Percentiles rank a stretch among this genome's conserved stretches.
These are phyloP conservation scores for Mucor sp. DNA, from an alignment of 371 early-diverging fungal genomes.

Conservation along the genomic window DNA sequence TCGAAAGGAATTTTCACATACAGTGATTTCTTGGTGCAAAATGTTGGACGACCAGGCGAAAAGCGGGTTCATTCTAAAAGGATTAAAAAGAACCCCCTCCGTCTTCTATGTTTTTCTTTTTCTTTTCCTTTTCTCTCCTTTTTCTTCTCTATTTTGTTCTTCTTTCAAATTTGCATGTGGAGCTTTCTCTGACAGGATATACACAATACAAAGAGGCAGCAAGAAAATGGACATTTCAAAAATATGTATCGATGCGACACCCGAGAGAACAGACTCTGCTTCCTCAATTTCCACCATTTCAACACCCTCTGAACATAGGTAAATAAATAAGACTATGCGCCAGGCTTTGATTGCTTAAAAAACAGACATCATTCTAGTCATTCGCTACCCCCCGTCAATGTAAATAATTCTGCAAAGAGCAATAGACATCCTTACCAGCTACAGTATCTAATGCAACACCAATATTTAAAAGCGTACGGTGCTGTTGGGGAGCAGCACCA, in stretches of 20 bases:
- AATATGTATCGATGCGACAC: slow-evolving; percentile 14
- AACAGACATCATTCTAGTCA: neutral
- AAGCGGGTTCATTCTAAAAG: neutral
- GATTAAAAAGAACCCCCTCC: neutral
- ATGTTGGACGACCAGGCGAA: neutral
- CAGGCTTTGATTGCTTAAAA: neutral
- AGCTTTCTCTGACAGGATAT: neutral
- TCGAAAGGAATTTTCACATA: neutral
- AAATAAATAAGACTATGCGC: neutral
- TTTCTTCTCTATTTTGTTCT: neutral
- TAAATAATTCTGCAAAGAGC: neutral
- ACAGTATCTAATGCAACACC: slow-evolving; percentile 3
- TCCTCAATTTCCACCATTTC: neutral
- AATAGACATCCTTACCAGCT: neutral
- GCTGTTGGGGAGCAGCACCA: neutral
- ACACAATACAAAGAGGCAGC: neutral
- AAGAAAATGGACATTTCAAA: slow-evolving; percentile 23
- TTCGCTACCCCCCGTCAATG: neutral
- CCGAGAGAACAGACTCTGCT: neutral
- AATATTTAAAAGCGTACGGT: slow-evolving; percentile 3
- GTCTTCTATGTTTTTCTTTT: neutral
- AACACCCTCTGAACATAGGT: neutral
- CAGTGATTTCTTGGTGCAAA: neutral
- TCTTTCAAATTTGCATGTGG: neutral
- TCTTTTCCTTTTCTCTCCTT: neutral